Conservation (phyloP, 768 basidiomycete genomes). For the Trichaptum fuscoviolaceum region DNA sequence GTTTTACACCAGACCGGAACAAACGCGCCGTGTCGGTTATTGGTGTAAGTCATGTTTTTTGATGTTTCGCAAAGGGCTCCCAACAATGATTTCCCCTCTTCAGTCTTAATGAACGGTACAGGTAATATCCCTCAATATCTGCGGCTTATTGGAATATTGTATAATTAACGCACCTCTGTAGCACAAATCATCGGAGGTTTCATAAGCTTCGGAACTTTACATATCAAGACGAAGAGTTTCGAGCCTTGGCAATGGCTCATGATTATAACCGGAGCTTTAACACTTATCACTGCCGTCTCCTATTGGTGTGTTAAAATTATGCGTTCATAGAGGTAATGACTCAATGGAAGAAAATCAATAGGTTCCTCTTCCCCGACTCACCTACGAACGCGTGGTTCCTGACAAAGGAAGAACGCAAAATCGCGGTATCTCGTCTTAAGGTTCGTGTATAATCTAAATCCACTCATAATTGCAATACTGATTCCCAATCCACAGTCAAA, state of each 20-base stretch:
- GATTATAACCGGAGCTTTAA: conserved; percentile 61
- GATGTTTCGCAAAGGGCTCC: not conserved
- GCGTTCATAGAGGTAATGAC: not conserved
- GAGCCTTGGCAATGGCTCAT: conserved; percentile 80
- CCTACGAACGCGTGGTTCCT: conserved; percentile 75
- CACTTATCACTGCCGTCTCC: conserved; percentile 41
- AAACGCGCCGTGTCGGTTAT: conserved; percentile 64
- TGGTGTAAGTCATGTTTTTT: conserved; percentile 53
- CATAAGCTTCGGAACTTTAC: conserved; percentile 59
- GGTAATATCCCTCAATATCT: conserved; percentile 30
- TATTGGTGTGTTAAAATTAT: conserved; percentile 44
- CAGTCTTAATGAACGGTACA: conserved; percentile 73
- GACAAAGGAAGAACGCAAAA: conserved; percentile 53
- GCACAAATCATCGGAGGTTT: conserved; percentile 71
- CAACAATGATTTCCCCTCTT: not conserved
- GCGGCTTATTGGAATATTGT: not conserved
- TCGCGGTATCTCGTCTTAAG: conserved; percentile 63
- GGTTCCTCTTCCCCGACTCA: conserved; percentile 70
- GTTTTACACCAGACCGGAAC: conserved; percentile 73
- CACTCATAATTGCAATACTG: not conserved
- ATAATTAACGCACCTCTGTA: conserved; percentile 18
- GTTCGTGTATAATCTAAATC: conserved; percentile 22
- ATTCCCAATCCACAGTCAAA: conserved; percentile 40
- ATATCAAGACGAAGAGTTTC: conserved; percentile 50
- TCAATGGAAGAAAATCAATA: conserved; percentile 19